Percentiles rank a stretch among this genome's conserved stretches.
Evolutionary conservation across 2,329 filamentous ascomycete genomes (phyloP).

Genomic region (Beauveria bassiana): DNA sequence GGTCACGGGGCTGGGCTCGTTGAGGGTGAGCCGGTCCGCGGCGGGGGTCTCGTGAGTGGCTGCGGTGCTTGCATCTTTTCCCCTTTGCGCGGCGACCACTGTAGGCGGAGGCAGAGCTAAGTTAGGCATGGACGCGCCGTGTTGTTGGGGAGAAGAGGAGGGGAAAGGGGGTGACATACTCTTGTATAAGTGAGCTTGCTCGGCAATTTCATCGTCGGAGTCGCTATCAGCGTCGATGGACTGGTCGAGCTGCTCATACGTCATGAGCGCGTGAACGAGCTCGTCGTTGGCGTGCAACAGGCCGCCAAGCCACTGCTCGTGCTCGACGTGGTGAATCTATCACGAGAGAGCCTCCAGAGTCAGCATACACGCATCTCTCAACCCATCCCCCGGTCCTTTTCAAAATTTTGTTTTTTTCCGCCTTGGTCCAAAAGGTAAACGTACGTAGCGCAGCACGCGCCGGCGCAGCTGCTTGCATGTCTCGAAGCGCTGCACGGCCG

Average conservation of each 20-base stretch:
- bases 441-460: constrained; percentile 75
- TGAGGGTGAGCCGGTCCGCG: constrained; percentile 15
- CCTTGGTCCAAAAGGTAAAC: constrained; percentile 15
- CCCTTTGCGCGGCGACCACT: constrained; percentile 25
- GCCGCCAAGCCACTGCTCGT: constrained; percentile 84
- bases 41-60: neutral
- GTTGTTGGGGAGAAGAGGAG: neutral
- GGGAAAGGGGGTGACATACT: constrained; percentile 32
- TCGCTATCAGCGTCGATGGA: constrained; percentile 71
- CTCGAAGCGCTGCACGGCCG: constrained; percentile 72
- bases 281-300: constrained; percentile 92
- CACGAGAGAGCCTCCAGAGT: neutral
- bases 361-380: neutral
- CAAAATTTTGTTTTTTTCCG: no score
- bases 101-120: neutral
- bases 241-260: constrained; percentile 86
- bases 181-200: constrained; percentile 58
- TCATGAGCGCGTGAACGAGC: constrained; percentile 87
- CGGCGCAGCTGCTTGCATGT: constrained; percentile 77
- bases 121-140: constrained; percentile 18
- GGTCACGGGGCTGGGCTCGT: constrained; percentile 26
- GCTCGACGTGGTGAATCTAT: constrained; percentile 80
- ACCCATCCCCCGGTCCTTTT: no score
- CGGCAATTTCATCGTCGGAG: constrained; percentile 59
- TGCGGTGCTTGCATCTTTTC: neutral